A percentile compares a stretch with the other conserved stretches of the same genome.
phyloP scores from a whole-genome alignment of 2,329 filamentous ascomycete genomes.

The Cordyceps javanica region DNA sequence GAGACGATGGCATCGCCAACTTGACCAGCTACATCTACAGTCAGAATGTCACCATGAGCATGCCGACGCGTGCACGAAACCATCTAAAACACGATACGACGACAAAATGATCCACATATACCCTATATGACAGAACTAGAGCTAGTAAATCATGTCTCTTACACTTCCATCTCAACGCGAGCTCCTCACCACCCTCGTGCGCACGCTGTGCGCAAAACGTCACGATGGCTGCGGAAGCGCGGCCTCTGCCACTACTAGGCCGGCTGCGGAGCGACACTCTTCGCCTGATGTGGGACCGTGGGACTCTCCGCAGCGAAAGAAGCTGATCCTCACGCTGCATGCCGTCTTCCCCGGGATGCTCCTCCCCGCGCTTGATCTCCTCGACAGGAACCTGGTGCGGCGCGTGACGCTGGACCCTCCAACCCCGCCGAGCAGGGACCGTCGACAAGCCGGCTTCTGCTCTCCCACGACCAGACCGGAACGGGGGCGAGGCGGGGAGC shows the following conservation, averaged over 20 bases:
- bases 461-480: background rate
- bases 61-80: background rate
- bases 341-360: conserved; percentile 76
- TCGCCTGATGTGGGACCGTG: conserved; percentile 1
- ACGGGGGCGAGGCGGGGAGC: background rate
- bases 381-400: conserved; percentile 71
- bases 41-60: background rate
- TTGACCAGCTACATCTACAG: background rate
- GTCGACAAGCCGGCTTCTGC: conserved; percentile 24
- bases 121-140: background rate
- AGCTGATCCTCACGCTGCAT: conserved; percentile 72
- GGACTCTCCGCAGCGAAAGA: conserved; percentile 31
- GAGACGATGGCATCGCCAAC: background rate
- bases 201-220: conserved; percentile 27
- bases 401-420: conserved; percentile 33
- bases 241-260: background rate
- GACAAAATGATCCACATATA: background rate
- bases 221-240: background rate
- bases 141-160: conserved; percentile 11
- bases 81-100: background rate
- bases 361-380: conserved; percentile 77
- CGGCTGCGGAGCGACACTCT: background rate
- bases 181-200: conserved; percentile 44
- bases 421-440: background rate
- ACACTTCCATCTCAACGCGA: conserved; percentile 31